These are phyloP conservation scores for Aspergillus sp. DNA, from an alignment of 2,329 filamentous ascomycete genomes.

Conservation along the genomic window DNA sequence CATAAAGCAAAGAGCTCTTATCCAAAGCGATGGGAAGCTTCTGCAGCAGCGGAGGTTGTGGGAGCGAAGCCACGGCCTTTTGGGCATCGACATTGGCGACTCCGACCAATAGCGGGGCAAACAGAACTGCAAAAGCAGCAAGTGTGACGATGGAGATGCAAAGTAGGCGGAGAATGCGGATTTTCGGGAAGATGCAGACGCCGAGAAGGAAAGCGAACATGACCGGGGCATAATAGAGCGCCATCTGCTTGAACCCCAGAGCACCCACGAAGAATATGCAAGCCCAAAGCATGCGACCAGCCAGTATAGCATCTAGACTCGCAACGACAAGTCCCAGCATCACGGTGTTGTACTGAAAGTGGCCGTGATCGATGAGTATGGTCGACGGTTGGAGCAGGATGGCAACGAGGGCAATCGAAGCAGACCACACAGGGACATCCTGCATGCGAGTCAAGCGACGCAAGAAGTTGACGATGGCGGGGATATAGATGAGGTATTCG, in stretches of 20 bases:
- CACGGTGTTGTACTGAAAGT: conserved; percentile 97
- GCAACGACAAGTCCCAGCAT: conserved; percentile 92
- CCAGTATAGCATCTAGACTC: conserved; percentile 83
- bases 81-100: conserved; percentile 67
- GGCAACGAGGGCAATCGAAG: conserved; percentile 80
- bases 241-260: conserved; percentile 99
- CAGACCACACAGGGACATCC: conserved; percentile 76
- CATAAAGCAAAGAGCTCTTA: conserved; percentile 68
- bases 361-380: conserved; percentile 91
- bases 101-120: conserved; percentile 73
- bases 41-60: conserved; percentile 62
- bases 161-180: conserved; percentile 68
- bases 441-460: conserved; percentile 75
- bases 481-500: conserved; percentile 87
- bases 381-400: conserved; percentile 89
- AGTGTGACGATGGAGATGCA: conserved; percentile 73
- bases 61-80: conserved; percentile 60
- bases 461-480: conserved; percentile 80
- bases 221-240: conserved; percentile 90
- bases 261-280: conserved; percentile 91
- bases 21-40: conserved; percentile 61
- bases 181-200: conserved; percentile 72
- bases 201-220: conserved; percentile 91
- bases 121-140: conserved; percentile 69
- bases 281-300: conserved; percentile 80